Base-by-base conservation (phyloP, 1,284 basidiomycete species). In the Apiotrichum domesticum region DNA sequence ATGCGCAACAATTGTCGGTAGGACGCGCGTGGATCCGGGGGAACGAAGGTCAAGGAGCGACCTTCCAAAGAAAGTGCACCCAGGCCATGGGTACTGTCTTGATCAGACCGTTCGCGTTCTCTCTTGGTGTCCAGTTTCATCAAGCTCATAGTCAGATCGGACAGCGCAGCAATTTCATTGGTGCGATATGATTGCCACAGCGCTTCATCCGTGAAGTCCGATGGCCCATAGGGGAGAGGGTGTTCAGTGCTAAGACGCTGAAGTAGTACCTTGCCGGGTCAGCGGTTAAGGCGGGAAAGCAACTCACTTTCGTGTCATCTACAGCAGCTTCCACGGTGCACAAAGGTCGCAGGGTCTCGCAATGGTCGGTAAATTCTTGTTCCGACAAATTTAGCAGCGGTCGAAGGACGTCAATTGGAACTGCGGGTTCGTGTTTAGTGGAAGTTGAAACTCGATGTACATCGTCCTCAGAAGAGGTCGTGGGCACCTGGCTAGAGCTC, bases 221-320 rank as follows among this genome's bases (percentile, higher is more conserved):
- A 85, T 62, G 86, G 81, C 48, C 86, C 82, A 35, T 89, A 92
- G 0, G 94, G 92, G 71, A 94, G 92, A 0, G 87, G 78, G 21
- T 83, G 80, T 43, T 90, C 87, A 6, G 88, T 86, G 58, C 87
- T 89, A 72, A 98, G 88, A 62, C 93, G 90, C 77, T 92, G 94
- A 54, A 97, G 80, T 70, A 90, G 93, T 35, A 87, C 89, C 87
- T 94, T 40, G 3, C 4, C 6, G 14, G 37, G 49, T n/a, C 55
- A 51, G 15, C 11, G 54, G 39, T 21, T 32, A 42, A 37, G 8
- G n/a, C 34, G 42, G 63, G 72, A 51, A 29, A 9, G 15, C 14
- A 13, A 6, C 54, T 15, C 72, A 86, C 87, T 81, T 92, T 94
- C 49, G 94, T 79, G 71, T 94, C 91, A 51, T 82, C 82, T 59